Conservation (phyloP, 1,139 yeast species). For the Schizosaccharomyces versatilis region DNA sequence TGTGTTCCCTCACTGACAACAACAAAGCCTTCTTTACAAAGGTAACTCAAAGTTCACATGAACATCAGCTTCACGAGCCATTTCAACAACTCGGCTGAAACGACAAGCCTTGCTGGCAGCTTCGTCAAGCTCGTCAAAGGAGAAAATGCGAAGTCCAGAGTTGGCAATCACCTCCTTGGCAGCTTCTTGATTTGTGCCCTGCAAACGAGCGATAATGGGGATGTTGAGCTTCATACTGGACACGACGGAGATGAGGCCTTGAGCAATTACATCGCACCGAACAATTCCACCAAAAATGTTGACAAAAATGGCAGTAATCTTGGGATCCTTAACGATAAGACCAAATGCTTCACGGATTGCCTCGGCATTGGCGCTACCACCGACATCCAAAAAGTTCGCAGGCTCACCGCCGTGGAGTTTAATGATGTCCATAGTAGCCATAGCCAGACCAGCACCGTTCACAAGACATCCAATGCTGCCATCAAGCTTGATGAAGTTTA, state of each 20-base stretch:
- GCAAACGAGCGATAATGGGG: constrained; percentile 93
- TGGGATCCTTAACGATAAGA: constrained; percentile 70
- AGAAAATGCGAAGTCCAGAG: constrained; percentile 81
- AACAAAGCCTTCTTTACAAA: constrained; percentile 16
- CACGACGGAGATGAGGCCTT: constrained; percentile 85
- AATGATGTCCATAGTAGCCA: constrained; percentile 99
- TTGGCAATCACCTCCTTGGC: constrained; percentile 72
- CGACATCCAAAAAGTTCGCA: constrained; percentile 97
- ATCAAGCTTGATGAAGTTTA: constrained; percentile 90
- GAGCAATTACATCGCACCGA: constrained; percentile 95
- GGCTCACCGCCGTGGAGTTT: constrained; percentile 97
- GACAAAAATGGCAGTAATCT: constrained; percentile 88
- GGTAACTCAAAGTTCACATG: constrained; percentile 29
- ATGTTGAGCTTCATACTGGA: constrained; percentile 71
- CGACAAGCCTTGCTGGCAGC: constrained; percentile 90
- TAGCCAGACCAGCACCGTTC: constrained; percentile 98
- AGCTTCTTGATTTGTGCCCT: constrained; percentile 84
- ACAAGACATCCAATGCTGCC: constrained; percentile 93
- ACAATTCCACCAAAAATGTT: constrained; percentile 98
- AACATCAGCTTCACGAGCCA: constrained; percentile 29
- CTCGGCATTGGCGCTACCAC: constrained; percentile 98
- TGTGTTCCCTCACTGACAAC: neutral
- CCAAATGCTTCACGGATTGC: constrained; percentile 94
- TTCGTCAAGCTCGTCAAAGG: constrained; percentile 81
- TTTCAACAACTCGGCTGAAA: constrained; percentile 11